Evolutionary conservation across 2,329 filamentous ascomycete species (phyloP), one percentile per base, ranked within the genome.

Genomic region (Myrmaecium sp.): DNA sequence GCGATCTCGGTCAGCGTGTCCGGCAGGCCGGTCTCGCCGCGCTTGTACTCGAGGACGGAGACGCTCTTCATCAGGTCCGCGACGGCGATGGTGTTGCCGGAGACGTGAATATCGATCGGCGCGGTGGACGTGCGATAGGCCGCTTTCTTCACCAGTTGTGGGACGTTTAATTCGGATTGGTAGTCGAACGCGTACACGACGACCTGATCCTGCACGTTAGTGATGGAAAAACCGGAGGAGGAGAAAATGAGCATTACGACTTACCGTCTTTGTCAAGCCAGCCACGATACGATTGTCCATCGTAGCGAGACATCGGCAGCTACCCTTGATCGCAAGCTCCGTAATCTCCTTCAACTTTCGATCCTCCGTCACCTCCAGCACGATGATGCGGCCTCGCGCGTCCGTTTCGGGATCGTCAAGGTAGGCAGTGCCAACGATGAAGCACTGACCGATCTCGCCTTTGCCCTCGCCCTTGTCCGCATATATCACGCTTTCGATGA

Each of bases 61-160:
- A 92, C 61, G 2, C 81, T 92, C 54, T 95, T 94, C 79, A 93
- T 94, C 23, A 98, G 57, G 44, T 98, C 89, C 1, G 76, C 79
- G 6, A 95, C 73, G 0, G 79, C 81, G 34, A 98, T 84, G 14
- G 69, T 62, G 37, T 75, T 73, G 1, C 67, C 77, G 1, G 70
- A 68, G 9, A 94, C 66, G 6, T 74, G 71, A 5, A 95, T 49
- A 37, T 86, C 80, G 10, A 92, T 69, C 0, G 89, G 84, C 17
- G 80, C 79, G 0, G 83, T 91, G 3, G 82, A 71, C 2, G 81
- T 78, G 8, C 83, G 70, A 49, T 83, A 92, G 2, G 72, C 69
- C 1, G 80, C 78, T 10, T 77, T 46, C 46, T 79, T 86, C 26
- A 64, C 60, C 6, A 95, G 61, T 23, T 60, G 38, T 4, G 58